phyloP scores from a whole-genome alignment of 257 asterid species.

The Petunia axillaris region DNA sequence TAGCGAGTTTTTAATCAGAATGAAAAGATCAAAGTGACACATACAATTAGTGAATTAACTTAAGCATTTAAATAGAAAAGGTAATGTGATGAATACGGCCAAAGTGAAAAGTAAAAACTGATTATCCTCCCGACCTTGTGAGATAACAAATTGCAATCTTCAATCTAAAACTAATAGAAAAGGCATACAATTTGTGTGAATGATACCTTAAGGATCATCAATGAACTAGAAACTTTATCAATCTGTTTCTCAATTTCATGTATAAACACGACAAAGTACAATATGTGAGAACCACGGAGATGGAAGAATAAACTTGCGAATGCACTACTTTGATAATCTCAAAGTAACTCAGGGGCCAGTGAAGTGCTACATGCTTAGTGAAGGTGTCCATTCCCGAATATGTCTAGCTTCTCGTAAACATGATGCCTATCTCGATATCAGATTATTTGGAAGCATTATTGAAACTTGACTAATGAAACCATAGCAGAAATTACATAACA shows the following conservation, averaged over 20 bases:
- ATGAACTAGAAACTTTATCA: constrained; percentile 58
- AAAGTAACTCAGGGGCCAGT: constrained; percentile 15
- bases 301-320: neutral
- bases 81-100: neutral
- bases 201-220: constrained; percentile 70
- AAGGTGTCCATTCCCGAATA: constrained; percentile 74
- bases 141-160: no score
- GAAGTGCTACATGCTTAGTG: constrained; percentile 59
- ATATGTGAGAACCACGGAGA: neutral
- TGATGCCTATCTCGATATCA: constrained; percentile 76
- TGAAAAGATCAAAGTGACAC: no score
- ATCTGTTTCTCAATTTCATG: constrained; percentile 80
- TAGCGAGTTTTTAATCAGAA: no score
- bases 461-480: constrained; percentile 61
- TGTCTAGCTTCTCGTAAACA: constrained; percentile 55
- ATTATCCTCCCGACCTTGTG: no score
- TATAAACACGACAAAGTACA: constrained; percentile 41
- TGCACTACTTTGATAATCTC: neutral
- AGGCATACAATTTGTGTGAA: neutral
- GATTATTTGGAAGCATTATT: constrained; percentile 46
- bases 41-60: neutral
- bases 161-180: neutral
- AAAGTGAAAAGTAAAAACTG: neutral
- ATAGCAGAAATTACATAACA: neutral
- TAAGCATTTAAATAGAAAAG: neutral